Percentiles rank a stretch among this genome's conserved stretches.
Evolutionary conservation across 2,329 filamentous ascomycete genomes (phyloP).

Genomic region (Phialemonium atrogriseum): DNA sequence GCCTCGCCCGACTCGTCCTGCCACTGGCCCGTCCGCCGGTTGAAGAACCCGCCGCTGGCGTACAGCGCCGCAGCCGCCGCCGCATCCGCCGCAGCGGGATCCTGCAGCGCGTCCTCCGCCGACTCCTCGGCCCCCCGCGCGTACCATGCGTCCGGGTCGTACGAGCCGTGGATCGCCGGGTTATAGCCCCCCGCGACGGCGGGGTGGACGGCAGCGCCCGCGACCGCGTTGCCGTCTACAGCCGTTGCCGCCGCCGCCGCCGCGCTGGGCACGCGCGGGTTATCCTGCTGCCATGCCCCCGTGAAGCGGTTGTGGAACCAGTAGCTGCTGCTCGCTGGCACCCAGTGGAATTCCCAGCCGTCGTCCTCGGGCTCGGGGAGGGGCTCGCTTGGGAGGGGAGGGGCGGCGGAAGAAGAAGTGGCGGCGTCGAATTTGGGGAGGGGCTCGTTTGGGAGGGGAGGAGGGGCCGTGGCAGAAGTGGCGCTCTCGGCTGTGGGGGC

Average conservation of each 20-base stretch:
- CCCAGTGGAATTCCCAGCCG: conserved; percentile 79
- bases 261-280: conserved; percentile 61
- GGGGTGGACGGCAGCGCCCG: conserved; percentile 13
- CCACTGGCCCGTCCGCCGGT: conserved; percentile 81
- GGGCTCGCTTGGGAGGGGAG: conserved; percentile 31
- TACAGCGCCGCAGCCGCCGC: conserved; percentile 45
- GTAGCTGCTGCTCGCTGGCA: conserved; percentile 57
- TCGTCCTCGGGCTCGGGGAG: conserved; percentile 50
- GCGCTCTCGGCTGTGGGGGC: too few relatives aligned
- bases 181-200: conserved; percentile 72
- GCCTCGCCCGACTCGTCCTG: conserved; percentile 61
- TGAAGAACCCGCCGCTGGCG: conserved; percentile 68
- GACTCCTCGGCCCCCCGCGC: conserved; percentile 48
- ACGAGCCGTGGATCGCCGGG: conserved; percentile 90
- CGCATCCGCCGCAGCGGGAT: conserved; percentile 6
- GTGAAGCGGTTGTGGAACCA: conserved; percentile 85
- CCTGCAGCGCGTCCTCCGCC: conserved; percentile 27
- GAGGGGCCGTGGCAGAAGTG: conserved; percentile 2
- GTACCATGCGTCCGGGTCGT: conserved; percentile 94
- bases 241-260: conserved; percentile 16
- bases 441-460: conserved; percentile 15
- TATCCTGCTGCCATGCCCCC: conserved; percentile 71
- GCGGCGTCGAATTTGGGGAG: too few relatives aligned
- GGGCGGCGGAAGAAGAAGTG: conserved; percentile 19
- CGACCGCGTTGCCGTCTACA: conserved; percentile 14